A percentile compares a stretch with the other conserved stretches of the same genome.
phyloP scores from a whole-genome alignment of 208 protist genomes.

The Crithidia expoeki region DNA sequence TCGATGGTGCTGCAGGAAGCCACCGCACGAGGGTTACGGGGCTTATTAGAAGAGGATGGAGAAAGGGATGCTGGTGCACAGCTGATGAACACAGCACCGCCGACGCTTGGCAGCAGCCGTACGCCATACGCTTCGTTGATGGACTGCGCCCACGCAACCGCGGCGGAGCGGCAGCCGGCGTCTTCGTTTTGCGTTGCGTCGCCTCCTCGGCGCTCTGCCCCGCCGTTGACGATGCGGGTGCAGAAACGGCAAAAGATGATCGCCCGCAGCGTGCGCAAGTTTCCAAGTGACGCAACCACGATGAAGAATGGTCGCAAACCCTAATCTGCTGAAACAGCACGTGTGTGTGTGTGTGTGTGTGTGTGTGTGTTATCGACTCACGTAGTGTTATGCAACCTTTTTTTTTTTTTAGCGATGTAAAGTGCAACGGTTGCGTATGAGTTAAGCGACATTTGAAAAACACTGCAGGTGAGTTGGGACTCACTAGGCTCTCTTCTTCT shows the following conservation, averaged over 20 bases:
- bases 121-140: constrained; percentile 27
- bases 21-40: background rate
- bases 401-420: background rate
- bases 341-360: background rate
- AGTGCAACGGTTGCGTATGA: too few species aligned
- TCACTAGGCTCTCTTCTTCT: too few species aligned
- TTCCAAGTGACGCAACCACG: constrained; percentile 18
- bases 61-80: background rate
- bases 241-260: constrained; percentile 53
- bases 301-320: background rate
- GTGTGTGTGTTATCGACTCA: too few species aligned
- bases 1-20: background rate
- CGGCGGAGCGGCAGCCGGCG: constrained; percentile 12
- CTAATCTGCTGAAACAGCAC: background rate
- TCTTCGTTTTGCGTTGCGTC: constrained; percentile 4
- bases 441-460: too few species aligned
- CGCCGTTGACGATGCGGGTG: constrained; percentile 32
- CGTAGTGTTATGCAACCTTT: background rate
- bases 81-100: constrained; percentile 2
- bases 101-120: constrained; percentile 25
- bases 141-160: constrained; percentile 19
- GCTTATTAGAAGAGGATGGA: background rate
- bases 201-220: constrained; percentile 10
- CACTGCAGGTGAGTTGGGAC: too few species aligned
- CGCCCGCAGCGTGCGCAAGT: constrained; percentile 44